Percentiles rank a stretch among this genome's conserved stretches.
Evolutionary conservation across 192 early-diverging fungal species (phyloP).

Genomic region (Globomyces pollinis-pini): DNA sequence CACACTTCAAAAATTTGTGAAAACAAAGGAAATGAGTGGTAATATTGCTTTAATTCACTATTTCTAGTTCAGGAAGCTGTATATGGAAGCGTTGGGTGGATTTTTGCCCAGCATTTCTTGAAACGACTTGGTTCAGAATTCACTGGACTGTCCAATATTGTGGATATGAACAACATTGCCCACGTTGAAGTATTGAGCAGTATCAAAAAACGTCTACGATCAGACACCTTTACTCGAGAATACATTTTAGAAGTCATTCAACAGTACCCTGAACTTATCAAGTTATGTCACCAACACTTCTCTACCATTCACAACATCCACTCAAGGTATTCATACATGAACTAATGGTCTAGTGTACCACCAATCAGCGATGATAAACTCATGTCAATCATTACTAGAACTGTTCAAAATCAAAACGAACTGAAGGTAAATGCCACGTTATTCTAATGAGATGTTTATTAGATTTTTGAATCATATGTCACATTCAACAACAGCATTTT

Average conservation of each 20-base stretch:
- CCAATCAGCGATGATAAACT: constrained; percentile 75
- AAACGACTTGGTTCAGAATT: constrained; percentile 96
- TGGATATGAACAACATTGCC: constrained; percentile 69
- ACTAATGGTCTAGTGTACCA: constrained; percentile 80
- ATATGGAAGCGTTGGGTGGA: constrained; percentile 95
- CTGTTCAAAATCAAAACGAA: constrained; percentile 89
- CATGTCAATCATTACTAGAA: constrained; percentile 79
- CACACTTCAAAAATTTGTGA: constrained; percentile 90
- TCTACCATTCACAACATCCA: constrained; percentile 81
- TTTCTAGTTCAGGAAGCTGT: constrained; percentile 86
- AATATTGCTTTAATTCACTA: constrained; percentile 30
- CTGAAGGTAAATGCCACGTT: constrained; percentile 48
- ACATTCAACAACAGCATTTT: constrained; percentile 95
- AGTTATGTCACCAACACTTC: constrained; percentile 91
- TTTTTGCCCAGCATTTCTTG: constrained; percentile 98
- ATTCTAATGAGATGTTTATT: constrained; percentile 18
- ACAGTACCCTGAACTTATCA: constrained; percentile 87
- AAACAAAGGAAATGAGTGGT: constrained; percentile 80
- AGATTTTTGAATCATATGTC: constrained; percentile 78
- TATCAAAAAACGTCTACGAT: constrained; percentile 96
- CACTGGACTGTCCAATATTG: constrained; percentile 70
- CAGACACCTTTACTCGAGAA: constrained; percentile 96
- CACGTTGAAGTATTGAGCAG: constrained; percentile 91
- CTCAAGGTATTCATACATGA: constrained; percentile 22
- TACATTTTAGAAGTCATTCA: constrained; percentile 95